Evolutionary conservation across 306 rosid species (phyloP).

Genomic region (Medicago truncatula): DNA sequence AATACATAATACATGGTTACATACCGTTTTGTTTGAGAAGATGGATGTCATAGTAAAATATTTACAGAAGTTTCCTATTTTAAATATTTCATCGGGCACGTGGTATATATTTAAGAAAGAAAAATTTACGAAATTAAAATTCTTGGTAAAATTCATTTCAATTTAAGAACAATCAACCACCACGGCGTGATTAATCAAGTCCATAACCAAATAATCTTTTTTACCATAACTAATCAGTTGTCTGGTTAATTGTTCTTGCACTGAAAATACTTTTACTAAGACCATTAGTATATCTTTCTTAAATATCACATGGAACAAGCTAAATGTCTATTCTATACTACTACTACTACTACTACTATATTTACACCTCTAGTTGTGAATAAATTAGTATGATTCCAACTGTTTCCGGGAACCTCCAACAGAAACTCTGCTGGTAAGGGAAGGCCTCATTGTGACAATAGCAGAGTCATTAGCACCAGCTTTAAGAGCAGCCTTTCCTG

Average conservation of each 20-base stretch:
- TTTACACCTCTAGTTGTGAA: slow-evolving; percentile 37
- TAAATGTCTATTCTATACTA: not conserved
- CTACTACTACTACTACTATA: slow-evolving; percentile 19
- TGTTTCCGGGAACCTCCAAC: not conserved
- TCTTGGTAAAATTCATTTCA: slow-evolving; percentile 3
- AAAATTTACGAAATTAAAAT: too few relatives aligned
- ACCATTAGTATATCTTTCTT: not conserved
- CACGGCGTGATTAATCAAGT: not conserved
- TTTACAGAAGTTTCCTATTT: too few relatives aligned
- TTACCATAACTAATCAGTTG: slow-evolving; percentile 28
- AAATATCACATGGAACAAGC: slow-evolving; percentile 22
- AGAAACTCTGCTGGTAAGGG: slow-evolving; percentile 75
- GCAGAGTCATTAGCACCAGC: slow-evolving; percentile 93
- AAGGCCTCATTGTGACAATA: slow-evolving; percentile 89
- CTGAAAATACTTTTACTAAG: slow-evolving; percentile 34
- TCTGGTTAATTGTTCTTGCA: slow-evolving; percentile 28
- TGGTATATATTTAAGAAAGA: too few relatives aligned
- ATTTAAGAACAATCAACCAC: slow-evolving; percentile 37
- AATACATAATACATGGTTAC: not conserved
- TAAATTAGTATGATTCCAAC: slow-evolving; percentile 50
- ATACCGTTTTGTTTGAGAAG: not conserved
- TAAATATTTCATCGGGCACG: too few relatives aligned
- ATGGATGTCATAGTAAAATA: too few relatives aligned
- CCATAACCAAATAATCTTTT: slow-evolving; percentile 17
- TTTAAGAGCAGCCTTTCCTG: slow-evolving; percentile 78